Conservation (phyloP, 2,329 filamentous ascomycete genomes). For the Tolypocladium capitatum region DNA sequence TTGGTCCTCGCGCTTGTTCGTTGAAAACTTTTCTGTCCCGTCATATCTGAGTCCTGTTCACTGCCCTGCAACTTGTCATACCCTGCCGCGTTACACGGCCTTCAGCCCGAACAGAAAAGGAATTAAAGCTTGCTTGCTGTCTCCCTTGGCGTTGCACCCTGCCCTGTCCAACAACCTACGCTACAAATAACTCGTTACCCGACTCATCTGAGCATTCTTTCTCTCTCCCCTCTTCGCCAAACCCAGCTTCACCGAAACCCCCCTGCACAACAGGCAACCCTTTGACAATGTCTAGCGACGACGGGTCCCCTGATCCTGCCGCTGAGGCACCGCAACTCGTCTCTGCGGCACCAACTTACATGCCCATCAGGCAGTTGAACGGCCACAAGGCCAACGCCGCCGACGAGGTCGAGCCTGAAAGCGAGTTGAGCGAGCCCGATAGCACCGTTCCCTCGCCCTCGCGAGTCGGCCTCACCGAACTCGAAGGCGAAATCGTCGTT, state of each 20-base stretch:
- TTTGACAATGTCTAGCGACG: not conserved
- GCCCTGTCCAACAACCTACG: not conserved
- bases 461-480: constrained; percentile 22
- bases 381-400: constrained; percentile 15
- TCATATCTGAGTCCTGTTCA: not conserved
- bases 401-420: constrained; percentile 25
- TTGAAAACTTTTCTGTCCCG: not conserved
- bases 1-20: not conserved
- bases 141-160: no score
- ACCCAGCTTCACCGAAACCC: not conserved
- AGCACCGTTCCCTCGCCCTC: constrained; percentile 24
- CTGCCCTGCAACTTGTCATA: not conserved
- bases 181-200: not conserved
- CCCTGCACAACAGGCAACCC: not conserved
- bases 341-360: constrained; percentile 10
- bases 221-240: not conserved
- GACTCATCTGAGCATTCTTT: not conserved
- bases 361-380: constrained; percentile 13
- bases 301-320: not conserved
- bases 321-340: not conserved
- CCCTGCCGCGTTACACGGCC: not conserved
- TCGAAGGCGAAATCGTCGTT: constrained; percentile 41
- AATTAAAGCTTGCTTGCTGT: not conserved
- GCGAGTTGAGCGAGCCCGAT: constrained; percentile 29
- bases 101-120: not conserved